Percentiles rank a stretch among this genome's conserved stretches.
These are phyloP conservation scores for Exophiala calicioides DNA, from an alignment of 2,329 filamentous ascomycete species.

Conservation along the genomic window DNA sequence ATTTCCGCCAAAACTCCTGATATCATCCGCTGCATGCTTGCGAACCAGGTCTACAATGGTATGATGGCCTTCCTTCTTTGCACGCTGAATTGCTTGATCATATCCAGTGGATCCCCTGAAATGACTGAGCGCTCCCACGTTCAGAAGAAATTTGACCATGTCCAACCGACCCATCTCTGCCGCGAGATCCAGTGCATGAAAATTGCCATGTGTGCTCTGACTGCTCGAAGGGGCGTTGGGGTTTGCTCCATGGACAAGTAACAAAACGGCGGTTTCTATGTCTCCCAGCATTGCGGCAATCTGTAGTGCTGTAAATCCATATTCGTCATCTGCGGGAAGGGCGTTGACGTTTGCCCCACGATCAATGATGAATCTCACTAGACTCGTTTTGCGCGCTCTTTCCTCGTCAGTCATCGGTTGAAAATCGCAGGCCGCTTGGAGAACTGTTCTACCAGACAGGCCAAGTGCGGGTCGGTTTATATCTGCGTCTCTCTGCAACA, in stretches of 20 bases:
- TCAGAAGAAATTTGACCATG: slow-evolving; percentile 3
- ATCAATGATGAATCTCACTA: background rate
- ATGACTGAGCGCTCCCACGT: background rate
- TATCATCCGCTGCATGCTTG: slow-evolving; percentile 1
- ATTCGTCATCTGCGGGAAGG: background rate
- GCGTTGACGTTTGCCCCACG: slow-evolving; percentile 2
- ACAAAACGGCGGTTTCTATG: background rate
- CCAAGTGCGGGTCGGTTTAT: background rate
- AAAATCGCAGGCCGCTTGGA: background rate
- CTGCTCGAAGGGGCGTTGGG: background rate
- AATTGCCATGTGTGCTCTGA: background rate
- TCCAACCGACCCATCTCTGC: background rate
- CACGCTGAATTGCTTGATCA: background rate
- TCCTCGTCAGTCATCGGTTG: background rate
- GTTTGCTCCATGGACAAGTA: background rate
- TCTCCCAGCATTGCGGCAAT: background rate
- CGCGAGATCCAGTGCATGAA: background rate
- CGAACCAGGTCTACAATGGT: background rate
- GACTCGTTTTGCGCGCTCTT: background rate
- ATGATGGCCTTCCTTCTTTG: background rate
- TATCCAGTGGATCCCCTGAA: background rate
- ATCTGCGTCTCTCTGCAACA: background rate
- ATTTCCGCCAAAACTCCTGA: background rate
- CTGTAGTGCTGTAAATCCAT: background rate
- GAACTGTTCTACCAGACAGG: background rate